These are phyloP conservation scores for Liquidambar formosana DNA, from an alignment of 164 flowering plant genomes.

Conservation along the genomic window DNA sequence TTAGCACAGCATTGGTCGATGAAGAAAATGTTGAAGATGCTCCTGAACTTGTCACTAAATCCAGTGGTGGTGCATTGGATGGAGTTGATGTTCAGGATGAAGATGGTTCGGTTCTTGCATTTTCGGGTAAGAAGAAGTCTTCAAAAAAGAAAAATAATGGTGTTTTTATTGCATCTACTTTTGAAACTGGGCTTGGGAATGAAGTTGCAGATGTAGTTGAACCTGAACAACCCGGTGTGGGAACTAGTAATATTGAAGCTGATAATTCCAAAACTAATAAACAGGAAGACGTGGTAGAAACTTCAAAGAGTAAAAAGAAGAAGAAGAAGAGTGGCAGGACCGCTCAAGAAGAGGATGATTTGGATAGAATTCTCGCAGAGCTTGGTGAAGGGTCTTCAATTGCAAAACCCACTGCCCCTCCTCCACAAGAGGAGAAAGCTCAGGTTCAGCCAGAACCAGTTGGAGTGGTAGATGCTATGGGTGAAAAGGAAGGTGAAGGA, in stretches of 20 bases:
- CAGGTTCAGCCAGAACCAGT: conserved; percentile 40
- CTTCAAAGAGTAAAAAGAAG: conserved; percentile 84
- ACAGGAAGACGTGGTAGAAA: conserved; percentile 37
- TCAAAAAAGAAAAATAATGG: conserved; percentile 48
- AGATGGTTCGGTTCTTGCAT: conserved; percentile 27
- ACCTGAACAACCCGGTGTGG: conserved; percentile 15
- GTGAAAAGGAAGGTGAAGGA: conserved; percentile 37
- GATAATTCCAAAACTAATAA: conserved; percentile 27
- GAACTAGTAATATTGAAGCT: conserved; percentile 17
- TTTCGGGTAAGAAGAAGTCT: conserved; percentile 64
- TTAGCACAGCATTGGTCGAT: conserved; percentile 27
- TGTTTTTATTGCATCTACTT: conserved; percentile 21
- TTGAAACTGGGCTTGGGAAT: conserved; percentile 24
- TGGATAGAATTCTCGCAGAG: conserved; percentile 91
- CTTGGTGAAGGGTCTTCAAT: conserved; percentile 65
- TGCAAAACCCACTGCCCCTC: conserved; percentile 38
- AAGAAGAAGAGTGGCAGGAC: conserved; percentile 89
- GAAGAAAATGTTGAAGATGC: conserved; percentile 37
- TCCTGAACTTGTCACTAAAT: conserved; percentile 24
- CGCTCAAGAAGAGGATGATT: conserved; percentile 92
- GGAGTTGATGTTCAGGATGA: conserved; percentile 18
- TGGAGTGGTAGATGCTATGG: conserved; percentile 31
- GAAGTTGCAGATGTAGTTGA: conserved; percentile 25
- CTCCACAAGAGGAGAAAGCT: conserved; percentile 49
- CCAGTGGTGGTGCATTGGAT: conserved; percentile 7